Evolutionary conservation across 495 filamentous ascomycete species (phyloP), one percentile per base, ranked within the genome.

Genomic region (Symbiotaphrina buchneri): DNA sequence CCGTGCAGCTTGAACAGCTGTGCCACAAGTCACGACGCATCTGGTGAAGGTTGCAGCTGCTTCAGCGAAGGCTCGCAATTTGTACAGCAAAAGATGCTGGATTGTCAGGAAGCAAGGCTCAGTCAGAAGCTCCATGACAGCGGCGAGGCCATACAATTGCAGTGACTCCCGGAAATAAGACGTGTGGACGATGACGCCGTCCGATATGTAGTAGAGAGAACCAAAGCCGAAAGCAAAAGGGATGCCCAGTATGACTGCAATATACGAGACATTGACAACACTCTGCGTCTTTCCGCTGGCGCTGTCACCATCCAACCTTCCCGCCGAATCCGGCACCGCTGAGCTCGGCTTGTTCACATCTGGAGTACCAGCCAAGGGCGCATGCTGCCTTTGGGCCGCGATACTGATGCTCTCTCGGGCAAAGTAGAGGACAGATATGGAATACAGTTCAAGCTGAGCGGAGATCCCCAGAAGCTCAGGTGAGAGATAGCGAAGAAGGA

Each of bases 391-490:
- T 48, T 93, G 84, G 21, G 91, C 63, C 3, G 83, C 82, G 15
- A 82, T 69, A 11, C 87, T 66, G 25, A 95, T 53, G 33, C 73
- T 79, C 51, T 99, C 87, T 19, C 87, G 61, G 0, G 87, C 77
- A 40, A 95, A 95, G 47, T 82, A 93, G 2, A 95, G 58, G 7
- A 90, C 71, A 2, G 79, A 74, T 18, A 84, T 71, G 34, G 79
- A 79, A 48, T 77, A 92, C 1, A 95, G 65, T 37, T 99, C 87
- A 3, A 95, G 63, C 46, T 92, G 90, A 2, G 81, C 68, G 1
- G 83, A 76, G 18, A 87, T 59, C 3, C 83, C 87, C 1, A 95
- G 61, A 0, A 83, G 58, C 25, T 74, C 63, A 0, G 87, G 84
- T 0, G 82, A 85, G 14, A 95, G 54, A 42, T 71, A 81, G 22